Evolutionary conservation across 1,139 yeast genomes (phyloP).

Genomic region (Blastobotrys ciferrii): DNA sequence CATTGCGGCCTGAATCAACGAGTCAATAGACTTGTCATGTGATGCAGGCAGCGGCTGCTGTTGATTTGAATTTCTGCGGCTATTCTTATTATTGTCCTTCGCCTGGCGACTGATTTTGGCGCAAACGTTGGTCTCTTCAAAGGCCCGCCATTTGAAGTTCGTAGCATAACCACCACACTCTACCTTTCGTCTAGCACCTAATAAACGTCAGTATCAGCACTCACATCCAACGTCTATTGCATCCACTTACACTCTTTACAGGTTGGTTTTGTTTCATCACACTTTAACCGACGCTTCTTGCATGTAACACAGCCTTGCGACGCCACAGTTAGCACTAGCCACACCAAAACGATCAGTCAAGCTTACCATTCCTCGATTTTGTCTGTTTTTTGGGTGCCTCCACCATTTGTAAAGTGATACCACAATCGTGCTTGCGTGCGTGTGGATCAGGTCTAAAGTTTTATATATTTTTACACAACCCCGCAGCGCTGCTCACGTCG

Average conservation of each 20-base stretch:
- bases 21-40: conserved; percentile 13
- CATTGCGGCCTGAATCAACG: conserved; percentile 15
- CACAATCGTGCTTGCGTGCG: neutral
- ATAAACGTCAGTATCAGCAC: conserved; percentile 21
- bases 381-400: conserved; percentile 13
- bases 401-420: neutral
- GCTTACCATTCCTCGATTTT: conserved; percentile 15
- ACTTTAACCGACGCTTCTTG: conserved; percentile 82
- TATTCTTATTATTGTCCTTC: neutral
- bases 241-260: conserved; percentile 76
- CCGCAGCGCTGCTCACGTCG: neutral
- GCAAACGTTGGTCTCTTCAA: conserved; percentile 37
- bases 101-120: conserved; percentile 13
- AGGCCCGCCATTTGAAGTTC: conserved; percentile 61
- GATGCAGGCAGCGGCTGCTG: conserved; percentile 10
- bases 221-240: neutral
- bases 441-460: neutral
- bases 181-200: conserved; percentile 44
- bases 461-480: neutral
- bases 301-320: conserved; percentile 76
- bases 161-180: conserved; percentile 64
- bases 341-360: neutral
- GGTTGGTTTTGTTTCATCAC: conserved; percentile 81
- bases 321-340: neutral
- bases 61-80: neutral